Evolutionary conservation across 2,329 filamentous ascomycete genomes (phyloP), one percentile per base, ranked within the genome.

Genomic region (Gyromitra esculenta): DNA sequence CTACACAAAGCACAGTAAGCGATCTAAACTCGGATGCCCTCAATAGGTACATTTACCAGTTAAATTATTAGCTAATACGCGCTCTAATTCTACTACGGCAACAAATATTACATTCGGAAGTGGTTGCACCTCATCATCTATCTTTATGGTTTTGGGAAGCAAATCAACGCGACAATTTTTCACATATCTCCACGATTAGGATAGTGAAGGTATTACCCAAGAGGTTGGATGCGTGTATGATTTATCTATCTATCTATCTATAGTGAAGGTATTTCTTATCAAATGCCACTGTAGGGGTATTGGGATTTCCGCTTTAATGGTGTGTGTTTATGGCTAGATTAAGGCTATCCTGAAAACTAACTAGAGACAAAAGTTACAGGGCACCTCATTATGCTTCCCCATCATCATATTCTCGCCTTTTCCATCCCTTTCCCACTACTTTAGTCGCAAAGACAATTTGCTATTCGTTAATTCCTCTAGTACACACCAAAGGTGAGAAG

Each of bases 351-450:
- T 31, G 2, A 31, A 6, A 39, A 9, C 1, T 2, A 35, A 64
- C 13, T 4, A 8, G 2, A 11, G 21, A 3, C 18, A 13, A 52
- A 4, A 52, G 8, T 3, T 21, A 25, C n/a, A 18, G 3, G 11
- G 9, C 5, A n/a, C 31, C 25, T 45, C 5, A 21, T 11, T 54
- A 54, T n/a, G 4, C 11, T 37, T 57, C 35, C 15, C 35, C 15
- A 6, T 15, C 5, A 73, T 73, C 56, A 68, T 43, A 73, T 56
- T 9, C 15, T 67, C 5, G 45, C 64, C 21, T 25, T 69, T n/a
- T 13, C 35, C 11, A 9, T 54, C 2, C 4, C 8, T 43, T 37
- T 31, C 21, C 11, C 21, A 63, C 59, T 63, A 48, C 56, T 57
- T n/a, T 15, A 68, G 37, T 5, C 31, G n/a, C 41, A 18, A 25